Conservation (phyloP, 2,329 filamentous ascomycete genomes). For the Aureobasidium sp. region DNA sequence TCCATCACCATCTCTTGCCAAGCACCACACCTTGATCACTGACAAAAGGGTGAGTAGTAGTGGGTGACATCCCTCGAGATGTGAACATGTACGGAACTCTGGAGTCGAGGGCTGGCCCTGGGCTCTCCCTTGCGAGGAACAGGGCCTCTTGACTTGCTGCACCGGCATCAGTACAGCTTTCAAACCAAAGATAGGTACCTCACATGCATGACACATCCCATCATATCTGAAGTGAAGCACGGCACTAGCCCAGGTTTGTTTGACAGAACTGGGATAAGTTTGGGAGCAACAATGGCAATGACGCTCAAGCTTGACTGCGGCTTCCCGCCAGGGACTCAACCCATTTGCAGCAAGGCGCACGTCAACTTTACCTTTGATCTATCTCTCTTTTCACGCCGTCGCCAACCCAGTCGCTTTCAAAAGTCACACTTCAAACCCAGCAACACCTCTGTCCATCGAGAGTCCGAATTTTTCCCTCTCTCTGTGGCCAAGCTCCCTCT, state of each 20-base stretch:
- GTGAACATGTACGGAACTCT: not conserved
- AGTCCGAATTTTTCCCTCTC: not conserved
- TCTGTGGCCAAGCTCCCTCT: not conserved
- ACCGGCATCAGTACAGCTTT: too few relatives aligned
- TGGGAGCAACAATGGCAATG: not conserved
- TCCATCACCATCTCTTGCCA: too few relatives aligned
- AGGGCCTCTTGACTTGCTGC: too few relatives aligned
- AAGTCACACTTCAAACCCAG: not conserved
- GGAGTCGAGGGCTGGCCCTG: too few relatives aligned
- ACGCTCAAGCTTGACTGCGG: not conserved
- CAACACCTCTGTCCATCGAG: not conserved
- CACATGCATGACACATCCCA: too few relatives aligned
- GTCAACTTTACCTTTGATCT: not conserved
- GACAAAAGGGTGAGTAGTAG: too few relatives aligned
- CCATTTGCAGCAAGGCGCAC: conserved; percentile 7
- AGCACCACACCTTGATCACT: too few relatives aligned
- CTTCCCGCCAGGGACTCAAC: conserved; percentile 13
- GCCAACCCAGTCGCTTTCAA: too few relatives aligned
- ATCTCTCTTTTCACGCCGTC: not conserved
- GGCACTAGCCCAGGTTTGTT: not conserved
- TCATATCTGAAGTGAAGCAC: not conserved
- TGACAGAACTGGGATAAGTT: not conserved
- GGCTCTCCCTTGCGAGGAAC: too few relatives aligned
- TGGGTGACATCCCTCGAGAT: too few relatives aligned
- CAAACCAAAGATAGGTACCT: too few relatives aligned